Base-by-base conservation (phyloP, 352 stramenopile species). In the Phytophthora pistaciae region DNA sequence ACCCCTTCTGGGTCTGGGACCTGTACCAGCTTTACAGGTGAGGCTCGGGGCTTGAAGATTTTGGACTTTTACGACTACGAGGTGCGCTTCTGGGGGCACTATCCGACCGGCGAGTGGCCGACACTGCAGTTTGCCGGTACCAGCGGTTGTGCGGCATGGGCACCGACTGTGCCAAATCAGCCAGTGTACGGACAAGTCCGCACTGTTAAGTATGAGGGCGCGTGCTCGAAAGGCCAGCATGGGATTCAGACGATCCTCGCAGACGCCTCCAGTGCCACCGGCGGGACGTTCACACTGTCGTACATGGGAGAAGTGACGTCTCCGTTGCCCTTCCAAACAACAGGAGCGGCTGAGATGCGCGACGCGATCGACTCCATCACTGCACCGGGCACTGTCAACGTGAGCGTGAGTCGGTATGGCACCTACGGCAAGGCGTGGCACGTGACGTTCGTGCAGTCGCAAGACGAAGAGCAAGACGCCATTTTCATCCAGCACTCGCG, bases 361-460 rank as follows among this genome's bases (percentile, higher is more conserved):
- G 85, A 83, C 16, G 93, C 91, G 2, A 88, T 99, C 21, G 85
- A 98, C 58, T 85, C 81, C 0, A 90, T 99, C 63, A 98, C 83
- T 14, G 56, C 56, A 16, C 48, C 65, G 18, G 87, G 90, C n/a
- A 84, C 78, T 8, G 95, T 99, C 13, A 89, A 96, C 40, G 93
- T 99, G 0, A 92, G 74, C 44, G 56, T 89, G 23, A 88, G 75
- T 27, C 74, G 83, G 42, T 91, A 91, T 25, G 84, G 87, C 1
- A 64, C 78, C 7, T 82, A 91, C 8, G 96, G 93, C 6, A 87
- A 88, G 55, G 79, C 86, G 4, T 99, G 96, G 96, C 74, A 92
- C 16, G 82, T 99, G 31, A 99, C 96, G 8, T 99, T 99, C 68
- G 60, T 78, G 21, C 68, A 80, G 29, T 66, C 88, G 3, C 54